Evolutionary conservation across 345 rosid species (phyloP).

Genomic region (Salix dunnii): DNA sequence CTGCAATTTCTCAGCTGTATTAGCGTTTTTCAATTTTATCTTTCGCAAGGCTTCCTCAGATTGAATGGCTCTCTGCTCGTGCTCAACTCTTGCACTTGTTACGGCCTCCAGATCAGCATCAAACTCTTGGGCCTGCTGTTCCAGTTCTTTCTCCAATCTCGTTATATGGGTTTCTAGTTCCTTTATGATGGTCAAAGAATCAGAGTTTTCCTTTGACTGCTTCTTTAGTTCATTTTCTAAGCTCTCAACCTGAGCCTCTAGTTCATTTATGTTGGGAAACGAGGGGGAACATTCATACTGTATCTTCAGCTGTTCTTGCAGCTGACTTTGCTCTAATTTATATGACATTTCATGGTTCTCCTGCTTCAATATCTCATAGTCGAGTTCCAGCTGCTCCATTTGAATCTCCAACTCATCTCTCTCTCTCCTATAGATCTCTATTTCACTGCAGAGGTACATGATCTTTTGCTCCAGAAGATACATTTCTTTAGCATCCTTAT

Average conservation of each 20-base stretch:
- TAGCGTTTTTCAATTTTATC: conserved; percentile 65
- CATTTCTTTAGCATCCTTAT: conserved; percentile 48
- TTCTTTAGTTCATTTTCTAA: conserved; percentile 22
- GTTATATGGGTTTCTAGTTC: conserved; percentile 50
- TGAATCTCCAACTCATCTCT: conserved; percentile 87
- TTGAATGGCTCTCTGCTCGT: conserved; percentile 78
- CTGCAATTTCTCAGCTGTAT: conserved; percentile 74
- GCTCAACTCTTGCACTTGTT: conserved; percentile 51
- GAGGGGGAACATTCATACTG: conserved; percentile 67
- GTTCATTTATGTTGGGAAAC: conserved; percentile 24
- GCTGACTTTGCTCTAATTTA: conserved; percentile 77
- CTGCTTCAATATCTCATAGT: conserved; percentile 91
- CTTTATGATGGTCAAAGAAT: conserved; percentile 33
- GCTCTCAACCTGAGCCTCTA: conserved; percentile 25
- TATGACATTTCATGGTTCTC: conserved; percentile 68
- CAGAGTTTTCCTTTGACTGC: conserved; percentile 28
- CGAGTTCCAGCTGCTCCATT: conserved; percentile 93
- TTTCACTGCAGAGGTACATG: conserved; percentile 59
- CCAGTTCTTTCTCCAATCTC: conserved; percentile 67
- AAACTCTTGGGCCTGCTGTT: conserved; percentile 48
- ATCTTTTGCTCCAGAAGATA: conserved; percentile 63
- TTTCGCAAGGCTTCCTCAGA: conserved; percentile 75
- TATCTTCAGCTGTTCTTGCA: conserved; percentile 73
- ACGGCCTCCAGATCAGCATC: conserved; percentile 63
- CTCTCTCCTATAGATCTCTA: conserved; percentile 72